These are phyloP conservation scores for Venturia oleaginea DNA, from an alignment of 2,329 filamentous ascomycete species.

Conservation along the genomic window DNA sequence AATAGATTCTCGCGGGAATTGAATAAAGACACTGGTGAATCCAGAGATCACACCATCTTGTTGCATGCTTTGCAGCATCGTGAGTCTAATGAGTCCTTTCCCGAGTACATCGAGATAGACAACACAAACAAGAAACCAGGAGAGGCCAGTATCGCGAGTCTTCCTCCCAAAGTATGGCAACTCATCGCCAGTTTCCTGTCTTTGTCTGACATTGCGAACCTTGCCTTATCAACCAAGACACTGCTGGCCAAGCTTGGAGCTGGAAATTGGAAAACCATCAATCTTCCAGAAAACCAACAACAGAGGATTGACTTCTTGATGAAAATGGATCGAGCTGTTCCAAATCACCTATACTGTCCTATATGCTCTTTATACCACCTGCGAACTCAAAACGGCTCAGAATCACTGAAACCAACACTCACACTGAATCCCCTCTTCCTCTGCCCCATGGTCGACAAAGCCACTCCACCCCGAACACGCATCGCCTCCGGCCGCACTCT, in stretches of 20 bases:
- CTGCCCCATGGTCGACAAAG: constrained; percentile 45
- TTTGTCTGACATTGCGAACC: not conserved
- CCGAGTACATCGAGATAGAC: not conserved
- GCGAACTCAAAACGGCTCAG: constrained; percentile 43
- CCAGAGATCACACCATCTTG: not conserved
- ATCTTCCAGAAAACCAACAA: constrained; percentile 32
- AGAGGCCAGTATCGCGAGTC: constrained; percentile 1
- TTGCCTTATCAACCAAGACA: constrained; percentile 6
- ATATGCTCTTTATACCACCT: constrained; percentile 47
- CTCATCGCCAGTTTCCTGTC: not conserved
- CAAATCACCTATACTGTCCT: constrained; percentile 51
- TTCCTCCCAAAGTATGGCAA: constrained; percentile 3
- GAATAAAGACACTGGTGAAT: not conserved
- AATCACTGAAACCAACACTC: constrained; percentile 44
- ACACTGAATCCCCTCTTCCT: constrained; percentile 48
- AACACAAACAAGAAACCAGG: constrained; percentile 7
- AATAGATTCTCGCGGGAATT: not conserved
- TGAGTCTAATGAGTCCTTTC: not conserved
- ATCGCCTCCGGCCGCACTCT: constrained; percentile 47
- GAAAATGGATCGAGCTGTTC: constrained; percentile 41
- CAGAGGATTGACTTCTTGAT: constrained; percentile 44
- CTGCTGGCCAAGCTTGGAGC: not conserved
- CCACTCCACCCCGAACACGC: constrained; percentile 42
- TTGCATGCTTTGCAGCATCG: constrained; percentile 1
- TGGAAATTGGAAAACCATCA: not conserved